These are phyloP conservation scores for Sphaerostilbella broomeana DNA, from an alignment of 2,329 filamentous ascomycete species.

Conservation along the genomic window DNA sequence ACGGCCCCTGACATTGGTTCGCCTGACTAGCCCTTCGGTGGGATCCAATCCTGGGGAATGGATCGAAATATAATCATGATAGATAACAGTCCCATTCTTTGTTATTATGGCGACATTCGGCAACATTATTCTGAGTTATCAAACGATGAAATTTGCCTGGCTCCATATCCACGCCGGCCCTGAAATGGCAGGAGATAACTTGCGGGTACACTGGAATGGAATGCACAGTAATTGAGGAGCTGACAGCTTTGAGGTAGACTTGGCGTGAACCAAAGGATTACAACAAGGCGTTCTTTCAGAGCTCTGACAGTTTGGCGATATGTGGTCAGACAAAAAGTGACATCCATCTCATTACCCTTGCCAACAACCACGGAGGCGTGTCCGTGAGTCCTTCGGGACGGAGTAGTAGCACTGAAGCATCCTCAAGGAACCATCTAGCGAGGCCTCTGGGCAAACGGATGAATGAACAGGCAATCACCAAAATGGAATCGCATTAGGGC, in stretches of 20 bases:
- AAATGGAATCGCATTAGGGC: too few relatives aligned
- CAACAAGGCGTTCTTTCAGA: not conserved
- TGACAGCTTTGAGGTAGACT: not conserved
- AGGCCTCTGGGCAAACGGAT: too few relatives aligned
- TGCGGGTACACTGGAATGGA: not conserved
- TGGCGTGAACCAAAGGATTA: not conserved
- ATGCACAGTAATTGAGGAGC: not conserved
- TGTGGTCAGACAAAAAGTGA: too few relatives aligned
- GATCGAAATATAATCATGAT: not conserved
- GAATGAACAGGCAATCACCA: not conserved
- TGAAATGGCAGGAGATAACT: not conserved
- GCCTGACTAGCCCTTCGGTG: not conserved
- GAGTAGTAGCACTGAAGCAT: not conserved
- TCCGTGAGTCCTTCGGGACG: not conserved
- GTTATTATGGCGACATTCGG: not conserved
- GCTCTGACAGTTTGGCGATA: not conserved
- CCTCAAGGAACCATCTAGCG: not conserved
- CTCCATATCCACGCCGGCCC: too few relatives aligned
- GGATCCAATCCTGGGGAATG: slow-evolving; percentile 12
- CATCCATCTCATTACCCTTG: too few relatives aligned
- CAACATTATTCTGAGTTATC: too few relatives aligned
- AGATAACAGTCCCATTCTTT: not conserved
- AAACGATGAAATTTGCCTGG: too few relatives aligned
- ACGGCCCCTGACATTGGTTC: slow-evolving; percentile 12
- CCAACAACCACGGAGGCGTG: too few relatives aligned